Evolutionary conservation across 108 stramenopile genomes (phyloP), one percentile per base, ranked within the genome.

Genomic region (Chaetoceros muelleri): DNA sequence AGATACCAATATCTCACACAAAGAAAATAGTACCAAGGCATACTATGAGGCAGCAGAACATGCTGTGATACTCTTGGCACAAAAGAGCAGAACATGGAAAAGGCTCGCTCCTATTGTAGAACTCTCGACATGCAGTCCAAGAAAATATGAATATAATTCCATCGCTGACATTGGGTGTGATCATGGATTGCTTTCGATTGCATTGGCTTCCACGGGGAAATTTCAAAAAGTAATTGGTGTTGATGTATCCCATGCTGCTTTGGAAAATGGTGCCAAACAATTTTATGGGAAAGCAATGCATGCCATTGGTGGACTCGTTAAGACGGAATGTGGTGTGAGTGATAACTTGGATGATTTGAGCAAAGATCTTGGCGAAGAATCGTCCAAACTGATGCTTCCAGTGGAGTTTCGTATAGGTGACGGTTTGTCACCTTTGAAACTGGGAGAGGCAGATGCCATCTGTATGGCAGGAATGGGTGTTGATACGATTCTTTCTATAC

Each of bases 401-500:
- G 46, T 90, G 8, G 71, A 79, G 5, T 87, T 90, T 71, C 71
- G 84, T 19, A 25, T 80, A 0, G 83, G 85, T 7, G 50, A 76
- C 72, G 89, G 89, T 24, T 57, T 91, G 58, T 28, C 57, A 46
- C 53, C 60, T 28, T 55, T 90, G 31, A 30, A 75, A 27, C 54
- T 51, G 24, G 72, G 69, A 19, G 81, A 91, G 58, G 81, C 77
- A 8, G 81, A 91, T 61, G 68, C 62, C 2, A 48, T 91, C 30
- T 77, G 83, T 45, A 76, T 91, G 28, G 83, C 89, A 21, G 89
- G 89, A 24, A 91, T 91, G 82, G 89, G 89, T 0, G 80, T 79
- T 10, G 62, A 69, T 28, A 84, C 83, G 0, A 87, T 91, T 79
- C 29, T 72, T 8, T 57, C 81, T 19, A 84, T 87, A 16, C 48